phyloP scores from a whole-genome alignment of 1,284 basidiomycete genomes.

The Macrocystidia cucumis region DNA sequence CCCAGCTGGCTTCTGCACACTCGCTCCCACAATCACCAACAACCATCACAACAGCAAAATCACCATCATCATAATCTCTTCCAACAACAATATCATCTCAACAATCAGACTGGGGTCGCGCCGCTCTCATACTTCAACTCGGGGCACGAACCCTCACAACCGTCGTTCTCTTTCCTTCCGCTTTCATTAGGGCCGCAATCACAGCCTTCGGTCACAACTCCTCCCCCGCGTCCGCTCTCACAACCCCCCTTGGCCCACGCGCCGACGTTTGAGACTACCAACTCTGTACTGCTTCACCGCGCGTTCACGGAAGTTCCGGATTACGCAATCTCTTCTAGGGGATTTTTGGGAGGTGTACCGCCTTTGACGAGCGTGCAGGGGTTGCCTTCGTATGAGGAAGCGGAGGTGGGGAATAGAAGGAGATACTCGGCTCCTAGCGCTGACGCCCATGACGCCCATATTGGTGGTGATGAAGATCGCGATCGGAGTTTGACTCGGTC shows the following conservation, averaged over 20 bases:
- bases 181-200: constrained; percentile 11
- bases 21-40: constrained; percentile 8
- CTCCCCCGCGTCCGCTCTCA: constrained; percentile 1
- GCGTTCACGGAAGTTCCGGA: constrained; percentile 74
- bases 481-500: too few relatives aligned
- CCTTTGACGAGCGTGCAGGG: constrained; percentile 70
- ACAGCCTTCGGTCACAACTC: too few relatives aligned
- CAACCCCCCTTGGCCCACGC: constrained; percentile 4
- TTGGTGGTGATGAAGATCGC: too few relatives aligned
- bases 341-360: constrained; percentile 83
- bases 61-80: too few relatives aligned
- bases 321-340: constrained; percentile 74
- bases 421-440: too few relatives aligned
- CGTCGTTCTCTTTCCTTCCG: constrained; percentile 4
- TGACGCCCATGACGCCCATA: too few relatives aligned
- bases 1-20: constrained; percentile 13
- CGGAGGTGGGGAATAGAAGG: too few relatives aligned
- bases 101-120: too few relatives aligned
- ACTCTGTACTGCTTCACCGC: constrained; percentile 41
- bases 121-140: too few relatives aligned
- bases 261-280: constrained; percentile 19
- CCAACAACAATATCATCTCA: too few relatives aligned
- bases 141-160: neutral
- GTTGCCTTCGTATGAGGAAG: constrained; percentile 78
- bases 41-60: constrained; percentile 3